These are phyloP conservation scores for Lodderomyces oxycetoniae DNA, from an alignment of 1,139 yeast species.

Conservation along the genomic window DNA sequence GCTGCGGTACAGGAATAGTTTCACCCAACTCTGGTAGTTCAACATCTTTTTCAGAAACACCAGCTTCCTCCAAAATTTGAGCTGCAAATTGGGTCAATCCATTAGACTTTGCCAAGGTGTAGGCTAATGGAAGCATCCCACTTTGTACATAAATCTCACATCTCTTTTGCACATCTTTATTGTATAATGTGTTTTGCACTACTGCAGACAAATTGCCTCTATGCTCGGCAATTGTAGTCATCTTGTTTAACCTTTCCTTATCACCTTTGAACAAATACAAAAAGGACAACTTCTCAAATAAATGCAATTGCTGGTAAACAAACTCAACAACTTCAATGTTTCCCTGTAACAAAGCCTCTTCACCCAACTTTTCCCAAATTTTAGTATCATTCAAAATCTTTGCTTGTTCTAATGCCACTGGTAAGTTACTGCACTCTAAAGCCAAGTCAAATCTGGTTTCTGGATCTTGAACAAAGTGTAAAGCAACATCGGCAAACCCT, in stretches of 20 bases:
- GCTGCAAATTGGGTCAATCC: conserved; percentile 71
- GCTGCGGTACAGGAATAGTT: conserved; percentile 41
- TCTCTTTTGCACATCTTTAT: conserved; percentile 71
- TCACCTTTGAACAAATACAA: conserved; percentile 85
- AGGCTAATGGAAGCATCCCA: conserved; percentile 86
- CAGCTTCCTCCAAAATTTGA: conserved; percentile 65
- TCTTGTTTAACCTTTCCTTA: conserved; percentile 62
- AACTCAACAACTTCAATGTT: conserved; percentile 80
- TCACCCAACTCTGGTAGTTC: conserved; percentile 45
- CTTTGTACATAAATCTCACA: conserved; percentile 69
- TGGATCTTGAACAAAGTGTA: conserved; percentile 94
- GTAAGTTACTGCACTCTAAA: conserved; percentile 84
- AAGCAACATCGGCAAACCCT: conserved; percentile 92
- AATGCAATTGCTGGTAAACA: conserved; percentile 81
- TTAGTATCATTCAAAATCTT: conserved; percentile 57
- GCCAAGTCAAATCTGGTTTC: conserved; percentile 96
- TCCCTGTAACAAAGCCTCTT: conserved; percentile 88
- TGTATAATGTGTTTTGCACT: conserved; percentile 77
- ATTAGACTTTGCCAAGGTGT: conserved; percentile 84
- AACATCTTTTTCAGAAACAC: conserved; percentile 60
- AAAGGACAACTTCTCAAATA: conserved; percentile 86
- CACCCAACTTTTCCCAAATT: conserved; percentile 79
- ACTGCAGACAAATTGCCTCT: conserved; percentile 80
- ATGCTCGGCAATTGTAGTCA: conserved; percentile 86
- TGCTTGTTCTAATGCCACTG: conserved; percentile 88